A percentile compares a stretch with the other conserved stretches of the same genome.
phyloP scores from a whole-genome alignment of 2,329 filamentous ascomycete genomes.

The Ophiostoma montium region DNA sequence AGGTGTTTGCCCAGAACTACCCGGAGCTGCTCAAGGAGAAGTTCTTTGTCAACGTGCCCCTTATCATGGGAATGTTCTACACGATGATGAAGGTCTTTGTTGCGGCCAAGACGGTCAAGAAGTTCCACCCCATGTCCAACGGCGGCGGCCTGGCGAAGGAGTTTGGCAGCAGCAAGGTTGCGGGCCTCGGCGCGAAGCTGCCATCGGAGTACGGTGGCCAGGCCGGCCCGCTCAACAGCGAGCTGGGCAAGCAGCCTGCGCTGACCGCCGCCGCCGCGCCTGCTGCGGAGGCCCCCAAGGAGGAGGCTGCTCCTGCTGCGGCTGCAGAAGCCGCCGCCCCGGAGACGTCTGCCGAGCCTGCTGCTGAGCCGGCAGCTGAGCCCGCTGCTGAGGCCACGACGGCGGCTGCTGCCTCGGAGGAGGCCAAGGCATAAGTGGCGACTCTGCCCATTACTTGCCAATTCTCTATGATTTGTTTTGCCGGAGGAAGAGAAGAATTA shows the following conservation, averaged over 20 bases:
- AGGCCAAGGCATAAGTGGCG: conserved; percentile 1
- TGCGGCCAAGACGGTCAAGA: conserved; percentile 58
- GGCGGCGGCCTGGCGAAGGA: conserved; percentile 53
- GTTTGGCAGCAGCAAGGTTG: conserved; percentile 36
- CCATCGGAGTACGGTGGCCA: conserved; percentile 71
- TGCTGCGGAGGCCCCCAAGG: not conserved
- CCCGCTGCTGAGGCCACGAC: not conserved
- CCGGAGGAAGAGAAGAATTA: not conserved
- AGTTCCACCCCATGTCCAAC: conserved; percentile 65
- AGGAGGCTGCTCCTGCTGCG: not conserved
- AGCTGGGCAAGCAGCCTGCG: conserved; percentile 15
- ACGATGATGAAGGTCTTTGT: conserved; percentile 62
- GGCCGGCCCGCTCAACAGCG: conserved; percentile 24
- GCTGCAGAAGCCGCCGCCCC: not conserved
- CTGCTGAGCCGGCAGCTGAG: not conserved
- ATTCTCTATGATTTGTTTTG: not conserved
- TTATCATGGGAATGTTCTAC: conserved; percentile 82
- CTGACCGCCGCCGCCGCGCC: conserved; percentile 11
- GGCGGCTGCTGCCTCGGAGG: not conserved
- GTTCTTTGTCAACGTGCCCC: conserved; percentile 90
- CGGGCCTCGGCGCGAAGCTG: conserved; percentile 45
- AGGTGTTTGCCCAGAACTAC: conserved; percentile 68
- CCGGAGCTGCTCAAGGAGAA: conserved; percentile 81
- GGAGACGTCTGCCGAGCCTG: not conserved
- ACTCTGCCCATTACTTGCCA: not conserved